Percentiles rank a stretch among this genome's conserved stretches.
These are phyloP conservation scores for Xanthoconium purpureum DNA, from an alignment of 768 basidiomycete species.

Conservation along the genomic window DNA sequence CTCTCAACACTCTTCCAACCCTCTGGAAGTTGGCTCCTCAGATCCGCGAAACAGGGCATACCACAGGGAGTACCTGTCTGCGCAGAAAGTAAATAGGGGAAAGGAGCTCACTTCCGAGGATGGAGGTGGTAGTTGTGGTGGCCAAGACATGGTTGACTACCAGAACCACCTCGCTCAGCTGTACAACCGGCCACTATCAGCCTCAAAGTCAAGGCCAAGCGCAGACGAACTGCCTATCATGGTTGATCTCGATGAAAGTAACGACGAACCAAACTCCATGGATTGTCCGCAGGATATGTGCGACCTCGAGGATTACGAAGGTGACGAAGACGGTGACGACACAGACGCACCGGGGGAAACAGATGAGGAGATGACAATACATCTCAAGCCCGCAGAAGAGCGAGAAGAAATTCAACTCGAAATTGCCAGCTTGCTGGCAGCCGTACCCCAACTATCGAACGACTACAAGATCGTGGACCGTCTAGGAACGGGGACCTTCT, in stretches of 20 bases:
- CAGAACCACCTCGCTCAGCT: constrained; percentile 49
- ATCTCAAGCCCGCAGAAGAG: constrained; percentile 60
- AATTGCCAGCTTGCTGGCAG: constrained; percentile 64
- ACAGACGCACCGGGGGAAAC: constrained; percentile 36
- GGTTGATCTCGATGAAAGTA: constrained; percentile 50
- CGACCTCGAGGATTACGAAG: constrained; percentile 34
- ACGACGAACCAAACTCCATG: constrained; percentile 34
- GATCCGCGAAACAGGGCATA: constrained; percentile 51
- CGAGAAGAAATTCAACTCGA: constrained; percentile 72
- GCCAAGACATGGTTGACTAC: constrained; percentile 44
- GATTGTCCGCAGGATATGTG: constrained; percentile 39
- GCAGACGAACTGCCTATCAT: constrained; percentile 27
- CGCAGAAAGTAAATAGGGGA: constrained; percentile 31
- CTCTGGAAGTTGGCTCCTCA: constrained; percentile 64
- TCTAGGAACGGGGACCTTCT: constrained; percentile 96
- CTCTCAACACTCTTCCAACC: constrained; percentile 74
- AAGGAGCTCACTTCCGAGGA: constrained; percentile 50
- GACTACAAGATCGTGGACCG: constrained; percentile 85
- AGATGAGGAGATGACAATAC: constrained; percentile 62
- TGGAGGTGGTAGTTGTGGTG: constrained; percentile 38
- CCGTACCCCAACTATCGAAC: constrained; percentile 60
- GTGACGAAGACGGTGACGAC: constrained; percentile 36
- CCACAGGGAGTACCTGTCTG: constrained; percentile 37
- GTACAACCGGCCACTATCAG: constrained; percentile 30
- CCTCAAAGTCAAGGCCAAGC: constrained; percentile 19